A percentile compares a stretch with the other conserved stretches of the same genome.
Evolutionary conservation across 1,139 yeast species (phyloP).

Genomic region (Suhomyces maxii): DNA sequence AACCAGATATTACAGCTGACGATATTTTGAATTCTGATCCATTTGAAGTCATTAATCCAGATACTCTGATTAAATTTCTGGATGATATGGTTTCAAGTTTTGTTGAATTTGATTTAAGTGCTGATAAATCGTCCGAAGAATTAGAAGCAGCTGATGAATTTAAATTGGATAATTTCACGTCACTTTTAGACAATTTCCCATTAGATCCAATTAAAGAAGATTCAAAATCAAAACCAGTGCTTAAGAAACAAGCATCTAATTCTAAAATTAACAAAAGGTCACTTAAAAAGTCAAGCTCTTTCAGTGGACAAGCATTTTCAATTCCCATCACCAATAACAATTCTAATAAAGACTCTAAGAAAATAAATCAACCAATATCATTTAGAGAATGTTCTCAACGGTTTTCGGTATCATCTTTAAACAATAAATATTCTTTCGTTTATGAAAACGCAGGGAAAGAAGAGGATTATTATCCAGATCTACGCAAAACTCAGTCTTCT

Average conservation of each 20-base stretch:
- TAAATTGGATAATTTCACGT: neutral
- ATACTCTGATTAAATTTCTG: neutral
- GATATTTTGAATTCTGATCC: constrained; percentile 27
- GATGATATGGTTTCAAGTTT: constrained; percentile 7
- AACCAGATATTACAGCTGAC: constrained; percentile 21
- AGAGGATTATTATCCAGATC: constrained; percentile 1
- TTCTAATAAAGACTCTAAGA: constrained; percentile 6
- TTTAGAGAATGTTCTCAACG: constrained; percentile 31
- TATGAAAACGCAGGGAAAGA: constrained; percentile 19
- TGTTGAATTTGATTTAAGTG: constrained; percentile 12
- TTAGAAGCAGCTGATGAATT: neutral
- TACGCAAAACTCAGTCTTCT: constrained; percentile 5
- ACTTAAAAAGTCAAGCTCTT: constrained; percentile 17
- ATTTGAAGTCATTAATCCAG: constrained; percentile 16
- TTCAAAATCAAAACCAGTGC: neutral
- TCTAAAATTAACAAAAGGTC: constrained; percentile 16
- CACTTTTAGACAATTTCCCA: neutral
- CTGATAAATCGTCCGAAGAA: constrained; percentile 8
- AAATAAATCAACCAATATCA: constrained; percentile 19
- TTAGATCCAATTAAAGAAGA: constrained; percentile 1
- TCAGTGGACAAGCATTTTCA: constrained; percentile 10
- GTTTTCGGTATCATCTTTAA: constrained; percentile 21
- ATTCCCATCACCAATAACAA: constrained; percentile 2
- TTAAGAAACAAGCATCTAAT: constrained; percentile 8
- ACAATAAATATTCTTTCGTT: constrained; percentile 19